Percentiles rank a stretch among this genome's conserved stretches.
Evolutionary conservation across 2,329 filamentous ascomycete species (phyloP).

Genomic region (Trichoderma sp.): DNA sequence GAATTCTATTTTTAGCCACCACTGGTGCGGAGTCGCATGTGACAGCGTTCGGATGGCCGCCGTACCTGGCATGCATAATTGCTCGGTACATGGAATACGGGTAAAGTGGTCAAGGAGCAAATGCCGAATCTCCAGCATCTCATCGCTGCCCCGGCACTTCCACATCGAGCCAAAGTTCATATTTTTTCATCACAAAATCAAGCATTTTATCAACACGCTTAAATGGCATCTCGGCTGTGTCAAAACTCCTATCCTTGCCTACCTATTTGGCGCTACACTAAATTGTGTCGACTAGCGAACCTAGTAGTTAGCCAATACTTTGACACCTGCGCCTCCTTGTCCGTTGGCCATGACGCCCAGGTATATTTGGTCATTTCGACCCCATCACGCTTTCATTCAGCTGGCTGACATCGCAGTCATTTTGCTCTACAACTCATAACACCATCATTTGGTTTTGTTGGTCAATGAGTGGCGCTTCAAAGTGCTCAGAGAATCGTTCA

Average conservation of each 20-base stretch:
- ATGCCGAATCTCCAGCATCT: background rate
- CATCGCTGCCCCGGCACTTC: background rate
- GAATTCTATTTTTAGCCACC: background rate
- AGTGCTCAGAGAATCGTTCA: background rate
- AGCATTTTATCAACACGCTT: background rate
- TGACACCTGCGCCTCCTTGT: conserved; percentile 6
- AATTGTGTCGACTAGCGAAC: conserved; percentile 10
- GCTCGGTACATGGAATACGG: background rate
- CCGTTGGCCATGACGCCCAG: background rate
- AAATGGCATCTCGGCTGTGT: background rate
- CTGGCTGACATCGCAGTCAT: background rate
- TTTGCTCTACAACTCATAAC: background rate
- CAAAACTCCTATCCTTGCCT: background rate
- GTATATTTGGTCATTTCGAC: background rate
- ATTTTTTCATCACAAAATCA: background rate
- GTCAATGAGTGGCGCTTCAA: background rate
- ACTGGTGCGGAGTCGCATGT: background rate
- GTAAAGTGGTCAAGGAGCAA: background rate
- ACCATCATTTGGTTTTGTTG: background rate
- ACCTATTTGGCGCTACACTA: conserved; percentile 13
- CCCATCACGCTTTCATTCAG: background rate
- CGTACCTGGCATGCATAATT: background rate
- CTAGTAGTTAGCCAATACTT: background rate
- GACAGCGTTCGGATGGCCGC: background rate
- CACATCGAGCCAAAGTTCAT: background rate